These are phyloP conservation scores for Wickerhamia fluorescens DNA, from an alignment of 805 yeast species.

Conservation along the genomic window DNA sequence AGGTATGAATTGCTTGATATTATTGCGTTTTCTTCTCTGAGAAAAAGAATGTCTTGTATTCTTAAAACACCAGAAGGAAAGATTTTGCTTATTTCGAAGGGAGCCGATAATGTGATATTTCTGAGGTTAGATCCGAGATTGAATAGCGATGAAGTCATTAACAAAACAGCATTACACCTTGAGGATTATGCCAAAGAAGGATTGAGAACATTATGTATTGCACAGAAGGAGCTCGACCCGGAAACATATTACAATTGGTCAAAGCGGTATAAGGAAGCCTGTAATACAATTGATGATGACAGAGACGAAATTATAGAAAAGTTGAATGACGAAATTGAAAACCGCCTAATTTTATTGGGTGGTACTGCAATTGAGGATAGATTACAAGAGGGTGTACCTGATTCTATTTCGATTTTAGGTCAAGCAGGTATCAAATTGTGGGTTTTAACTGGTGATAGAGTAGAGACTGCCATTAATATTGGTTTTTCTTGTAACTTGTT, in stretches of 20 bases:
- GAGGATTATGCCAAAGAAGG: slow-evolving; percentile 74
- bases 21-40: slow-evolving; percentile 60
- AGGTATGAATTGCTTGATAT: slow-evolving; percentile 47
- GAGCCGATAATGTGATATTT: slow-evolving; percentile 71
- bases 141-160: slow-evolving; percentile 38
- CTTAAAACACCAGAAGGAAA: slow-evolving; percentile 37
- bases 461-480: slow-evolving; percentile 84
- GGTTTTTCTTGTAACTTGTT: slow-evolving; percentile 79
- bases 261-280: slow-evolving; percentile 48
- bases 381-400: slow-evolving; percentile 82
- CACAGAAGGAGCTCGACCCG: slow-evolving; percentile 44
- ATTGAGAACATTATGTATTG: slow-evolving; percentile 67
- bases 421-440: slow-evolving; percentile 78
- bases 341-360: slow-evolving; percentile 58
- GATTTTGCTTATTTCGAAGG: slow-evolving; percentile 51
- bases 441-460: slow-evolving; percentile 85
- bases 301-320: slow-evolving; percentile 52
- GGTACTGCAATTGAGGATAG: slow-evolving; percentile 87
- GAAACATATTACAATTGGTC: slow-evolving; percentile 49
- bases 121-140: slow-evolving; percentile 34
- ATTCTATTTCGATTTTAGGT: slow-evolving; percentile 60
- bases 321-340: slow-evolving; percentile 56
- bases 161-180: slow-evolving; percentile 54
- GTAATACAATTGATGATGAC: slow-evolving; percentile 44
- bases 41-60: slow-evolving; percentile 76